phyloP scores from a whole-genome alignment of 1,139 yeast genomes.

The Tardiomyces digboiensis region DNA sequence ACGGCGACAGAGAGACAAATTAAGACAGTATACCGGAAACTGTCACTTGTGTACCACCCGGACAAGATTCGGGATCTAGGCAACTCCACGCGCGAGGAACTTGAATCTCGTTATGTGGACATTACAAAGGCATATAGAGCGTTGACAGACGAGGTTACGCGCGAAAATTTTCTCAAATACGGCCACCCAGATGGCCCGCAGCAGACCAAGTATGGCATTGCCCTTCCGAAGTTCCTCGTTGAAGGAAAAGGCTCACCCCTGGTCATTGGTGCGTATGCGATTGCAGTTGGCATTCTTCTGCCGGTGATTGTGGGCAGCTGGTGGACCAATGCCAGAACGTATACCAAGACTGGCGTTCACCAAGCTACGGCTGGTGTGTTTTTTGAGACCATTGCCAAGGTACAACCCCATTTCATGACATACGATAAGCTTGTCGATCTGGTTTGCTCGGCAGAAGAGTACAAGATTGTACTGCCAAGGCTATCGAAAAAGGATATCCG shows the following conservation, averaged over 20 bases:
- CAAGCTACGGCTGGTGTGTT: constrained; percentile 72
- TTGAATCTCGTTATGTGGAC: constrained; percentile 71
- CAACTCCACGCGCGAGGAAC: constrained; percentile 50
- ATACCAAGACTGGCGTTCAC: constrained; percentile 78
- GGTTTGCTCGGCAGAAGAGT: constrained; percentile 59
- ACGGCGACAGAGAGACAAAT: constrained; percentile 69
- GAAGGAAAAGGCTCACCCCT: constrained; percentile 73
- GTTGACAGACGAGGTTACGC: constrained; percentile 79
- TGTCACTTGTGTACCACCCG: constrained; percentile 86
- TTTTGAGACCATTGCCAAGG: constrained; percentile 45
- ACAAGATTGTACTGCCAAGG: constrained; percentile 35
- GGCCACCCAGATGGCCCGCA: constrained; percentile 99
- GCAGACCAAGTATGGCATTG: constrained; percentile 92
- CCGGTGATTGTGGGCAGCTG: constrained; percentile 74
- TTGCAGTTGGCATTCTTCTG: constrained; percentile 64
- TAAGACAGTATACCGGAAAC: constrained; percentile 74
- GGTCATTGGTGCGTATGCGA: constrained; percentile 56
- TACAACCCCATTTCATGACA: constrained; percentile 59
- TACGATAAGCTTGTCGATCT: constrained; percentile 48
- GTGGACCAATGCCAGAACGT: constrained; percentile 82
- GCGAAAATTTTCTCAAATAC: constrained; percentile 71
- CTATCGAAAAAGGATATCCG: constrained; percentile 40
- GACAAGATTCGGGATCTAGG: constrained; percentile 60
- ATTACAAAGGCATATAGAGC: constrained; percentile 93
- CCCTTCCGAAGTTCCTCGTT: constrained; percentile 84